These are phyloP conservation scores for Dothideomycetes sp. DNA, from an alignment of 2,329 filamentous ascomycete genomes.

Conservation along the genomic window DNA sequence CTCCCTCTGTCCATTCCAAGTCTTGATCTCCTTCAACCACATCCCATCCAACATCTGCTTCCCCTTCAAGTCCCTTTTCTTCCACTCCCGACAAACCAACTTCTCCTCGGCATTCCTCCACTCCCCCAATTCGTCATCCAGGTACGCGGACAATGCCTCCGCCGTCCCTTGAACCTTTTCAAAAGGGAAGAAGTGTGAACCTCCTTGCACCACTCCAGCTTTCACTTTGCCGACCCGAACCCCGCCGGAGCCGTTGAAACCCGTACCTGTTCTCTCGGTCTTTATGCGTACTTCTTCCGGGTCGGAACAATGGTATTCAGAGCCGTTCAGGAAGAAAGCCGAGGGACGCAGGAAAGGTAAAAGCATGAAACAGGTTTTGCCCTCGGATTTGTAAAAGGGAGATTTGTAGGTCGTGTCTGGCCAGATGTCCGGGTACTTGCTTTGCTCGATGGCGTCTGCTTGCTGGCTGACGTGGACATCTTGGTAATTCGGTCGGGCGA, in stretches of 20 bases:
- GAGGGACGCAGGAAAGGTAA: slow-evolving; percentile 55
- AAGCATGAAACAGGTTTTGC: slow-evolving; percentile 44
- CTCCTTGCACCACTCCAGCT: slow-evolving; percentile 52
- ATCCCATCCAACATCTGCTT: slow-evolving; percentile 4
- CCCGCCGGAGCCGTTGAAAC: slow-evolving; percentile 60
- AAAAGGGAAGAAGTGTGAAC: slow-evolving; percentile 77
- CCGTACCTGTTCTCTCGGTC: slow-evolving; percentile 53
- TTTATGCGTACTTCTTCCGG: slow-evolving; percentile 47
- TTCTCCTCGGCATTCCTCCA: slow-evolving; percentile 25
- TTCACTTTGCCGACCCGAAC: slow-evolving; percentile 56
- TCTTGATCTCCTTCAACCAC: slow-evolving; percentile 9
- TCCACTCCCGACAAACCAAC: not conserved
- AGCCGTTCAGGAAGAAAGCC: slow-evolving; percentile 62
- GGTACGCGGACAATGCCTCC: slow-evolving; percentile 32
- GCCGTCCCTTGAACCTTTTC: slow-evolving; percentile 63
- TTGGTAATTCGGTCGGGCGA: slow-evolving; percentile 51
- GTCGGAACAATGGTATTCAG: slow-evolving; percentile 46
- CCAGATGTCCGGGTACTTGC: slow-evolving; percentile 36
- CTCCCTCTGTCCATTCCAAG: slow-evolving; percentile 2
- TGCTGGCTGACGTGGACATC: slow-evolving; percentile 18
- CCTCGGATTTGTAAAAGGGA: slow-evolving; percentile 61
- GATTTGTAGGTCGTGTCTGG: slow-evolving; percentile 28
- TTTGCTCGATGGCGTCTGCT: slow-evolving; percentile 26
- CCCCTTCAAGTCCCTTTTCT: not conserved
- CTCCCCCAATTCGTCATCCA: slow-evolving; percentile 24